Percentiles rank a stretch among this genome's conserved stretches.
Evolutionary conservation across 78 protist genomes (phyloP).

Genomic region (Acrasis kona): DNA sequence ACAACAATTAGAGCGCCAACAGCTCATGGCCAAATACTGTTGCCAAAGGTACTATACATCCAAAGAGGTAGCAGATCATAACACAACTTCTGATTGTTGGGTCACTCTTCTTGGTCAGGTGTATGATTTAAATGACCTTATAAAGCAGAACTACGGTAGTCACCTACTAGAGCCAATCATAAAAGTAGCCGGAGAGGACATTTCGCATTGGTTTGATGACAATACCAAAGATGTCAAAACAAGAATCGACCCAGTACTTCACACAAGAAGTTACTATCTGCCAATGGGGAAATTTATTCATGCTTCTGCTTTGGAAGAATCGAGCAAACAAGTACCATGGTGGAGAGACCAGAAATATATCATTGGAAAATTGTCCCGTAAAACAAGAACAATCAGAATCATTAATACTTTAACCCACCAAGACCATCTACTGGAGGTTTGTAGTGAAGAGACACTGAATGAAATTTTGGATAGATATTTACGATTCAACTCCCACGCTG

Average conservation of each 20-base stretch:
- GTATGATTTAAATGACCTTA: constrained; percentile 25
- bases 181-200: constrained; percentile 42
- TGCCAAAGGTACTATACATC: constrained; percentile 35
- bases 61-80: constrained; percentile 31
- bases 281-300: constrained; percentile 8
- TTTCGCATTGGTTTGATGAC: constrained; percentile 59
- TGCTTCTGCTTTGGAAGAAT: constrained; percentile 16
- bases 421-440: constrained; percentile 40
- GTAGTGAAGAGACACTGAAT: constrained; percentile 46
- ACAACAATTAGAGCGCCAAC: too few relatives aligned
- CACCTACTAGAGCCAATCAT: constrained; percentile 6
- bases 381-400: constrained; percentile 28
- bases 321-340: constrained; percentile 47
- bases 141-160: constrained; percentile 4
- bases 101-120: constrained; percentile 43
- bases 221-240: neutral
- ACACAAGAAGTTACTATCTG: neutral
- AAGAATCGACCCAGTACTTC: neutral
- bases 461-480: constrained; percentile 40
- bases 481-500: constrained; percentile 44
- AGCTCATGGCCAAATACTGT: too few relatives aligned
- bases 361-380: constrained; percentile 30
- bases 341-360: constrained; percentile 28
- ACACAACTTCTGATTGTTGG: constrained; percentile 19
- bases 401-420: constrained; percentile 37